These are phyloP conservation scores for Malania oleifera DNA, from an alignment of 164 flowering plant species.

Conservation along the genomic window DNA sequence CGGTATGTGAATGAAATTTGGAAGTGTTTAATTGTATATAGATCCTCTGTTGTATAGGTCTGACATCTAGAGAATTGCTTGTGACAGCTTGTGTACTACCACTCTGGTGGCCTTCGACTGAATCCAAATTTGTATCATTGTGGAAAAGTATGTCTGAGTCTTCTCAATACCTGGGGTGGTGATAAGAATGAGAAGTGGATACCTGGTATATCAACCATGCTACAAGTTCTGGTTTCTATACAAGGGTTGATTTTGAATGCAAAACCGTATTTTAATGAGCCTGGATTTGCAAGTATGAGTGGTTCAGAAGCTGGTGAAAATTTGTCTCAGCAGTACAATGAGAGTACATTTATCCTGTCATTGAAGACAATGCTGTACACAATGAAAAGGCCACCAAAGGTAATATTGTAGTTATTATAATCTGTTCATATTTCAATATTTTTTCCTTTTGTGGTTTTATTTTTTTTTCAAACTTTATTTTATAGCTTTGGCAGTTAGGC, in stretches of 20 bases:
- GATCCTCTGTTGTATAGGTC: not conserved
- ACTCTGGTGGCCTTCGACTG: slow-evolving; percentile 75
- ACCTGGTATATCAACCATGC: slow-evolving; percentile 62
- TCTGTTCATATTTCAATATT: not conserved
- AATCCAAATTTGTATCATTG: slow-evolving; percentile 75
- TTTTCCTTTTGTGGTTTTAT: not conserved
- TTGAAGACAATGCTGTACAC: slow-evolving; percentile 65
- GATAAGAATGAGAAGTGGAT: slow-evolving; percentile 59
- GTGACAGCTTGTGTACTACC: slow-evolving; percentile 63
- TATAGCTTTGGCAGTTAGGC: not conserved
- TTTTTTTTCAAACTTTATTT: not conserved
- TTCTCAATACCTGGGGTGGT: slow-evolving; percentile 84
- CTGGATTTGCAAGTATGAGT: slow-evolving; percentile 44
- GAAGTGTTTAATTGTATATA: not conserved
- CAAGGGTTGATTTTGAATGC: slow-evolving; percentile 83
- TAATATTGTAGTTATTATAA: slow-evolving; percentile 10
- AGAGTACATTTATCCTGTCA: slow-evolving; percentile 49
- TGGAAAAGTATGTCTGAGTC: slow-evolving; percentile 96
- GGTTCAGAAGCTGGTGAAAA: slow-evolving; percentile 47
- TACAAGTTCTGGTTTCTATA: slow-evolving; percentile 84
- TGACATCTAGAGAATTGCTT: slow-evolving; percentile 12
- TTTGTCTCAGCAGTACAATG: slow-evolving; percentile 55
- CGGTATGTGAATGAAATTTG: slow-evolving; percentile 41
- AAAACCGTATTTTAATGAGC: slow-evolving; percentile 87
- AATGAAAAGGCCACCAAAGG: slow-evolving; percentile 76